These are phyloP conservation scores for Cantharellus anzutake DNA, from an alignment of 768 basidiomycete genomes.

Conservation along the genomic window DNA sequence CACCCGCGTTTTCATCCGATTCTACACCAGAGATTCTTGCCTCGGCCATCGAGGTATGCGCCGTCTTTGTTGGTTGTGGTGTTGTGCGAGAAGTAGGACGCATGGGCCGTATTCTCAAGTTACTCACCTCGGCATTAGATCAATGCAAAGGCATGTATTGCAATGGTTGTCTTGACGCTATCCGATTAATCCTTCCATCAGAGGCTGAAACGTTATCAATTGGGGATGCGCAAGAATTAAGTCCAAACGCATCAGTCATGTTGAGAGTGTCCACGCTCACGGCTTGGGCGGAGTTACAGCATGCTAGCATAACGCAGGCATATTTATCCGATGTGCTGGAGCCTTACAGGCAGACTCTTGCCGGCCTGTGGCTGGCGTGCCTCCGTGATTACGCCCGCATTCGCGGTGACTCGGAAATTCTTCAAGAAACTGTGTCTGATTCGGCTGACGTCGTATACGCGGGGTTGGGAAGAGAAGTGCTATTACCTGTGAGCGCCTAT, in stretches of 20 bases:
- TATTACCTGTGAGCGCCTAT: conserved; percentile 53
- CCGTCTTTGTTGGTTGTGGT: conserved; percentile 87
- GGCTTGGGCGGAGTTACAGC: conserved; percentile 87
- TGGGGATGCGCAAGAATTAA: conserved; percentile 70
- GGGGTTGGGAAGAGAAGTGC: conserved; percentile 75
- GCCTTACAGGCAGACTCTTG: conserved; percentile 56
- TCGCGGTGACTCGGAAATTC: conserved; percentile 70
- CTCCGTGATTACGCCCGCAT: conserved; percentile 87
- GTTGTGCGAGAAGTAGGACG: conserved; percentile 74
- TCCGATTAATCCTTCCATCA: conserved; percentile 16
- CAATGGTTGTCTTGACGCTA: background rate
- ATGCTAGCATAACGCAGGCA: conserved; percentile 48
- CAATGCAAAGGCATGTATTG: conserved; percentile 61
- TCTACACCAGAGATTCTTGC: conserved; percentile 91
- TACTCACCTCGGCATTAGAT: conserved; percentile 71
- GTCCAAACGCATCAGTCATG: conserved; percentile 91
- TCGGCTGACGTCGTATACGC: conserved; percentile 69
- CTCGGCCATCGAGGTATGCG: conserved; percentile 82
- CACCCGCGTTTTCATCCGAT: conserved; percentile 89
- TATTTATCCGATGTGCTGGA: conserved; percentile 70
- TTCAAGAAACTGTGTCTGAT: conserved; percentile 54
- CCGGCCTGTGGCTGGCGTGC: conserved; percentile 72
- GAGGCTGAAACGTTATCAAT: conserved; percentile 70
- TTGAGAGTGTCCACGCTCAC: conserved; percentile 79
- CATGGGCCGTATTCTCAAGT: conserved; percentile 88